These are phyloP conservation scores for Wickerhamiella hasegawae DNA, from an alignment of 805 yeast species.

Conservation along the genomic window DNA sequence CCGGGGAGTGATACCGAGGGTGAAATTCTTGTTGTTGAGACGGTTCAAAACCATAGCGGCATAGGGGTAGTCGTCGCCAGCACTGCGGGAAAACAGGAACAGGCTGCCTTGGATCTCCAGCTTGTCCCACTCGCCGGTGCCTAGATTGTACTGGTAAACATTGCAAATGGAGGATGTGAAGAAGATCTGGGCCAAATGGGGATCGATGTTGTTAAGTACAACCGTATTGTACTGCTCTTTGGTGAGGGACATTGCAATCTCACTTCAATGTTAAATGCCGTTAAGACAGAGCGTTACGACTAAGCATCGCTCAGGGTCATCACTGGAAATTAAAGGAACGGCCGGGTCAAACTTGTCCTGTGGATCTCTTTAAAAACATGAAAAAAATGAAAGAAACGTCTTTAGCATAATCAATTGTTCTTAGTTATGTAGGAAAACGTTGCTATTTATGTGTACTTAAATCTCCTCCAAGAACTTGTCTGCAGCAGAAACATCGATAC, in stretches of 20 bases:
- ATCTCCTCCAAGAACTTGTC: slow-evolving; percentile 17
- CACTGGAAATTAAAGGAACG: too few relatives aligned
- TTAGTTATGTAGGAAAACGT: too few relatives aligned
- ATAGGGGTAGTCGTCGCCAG: slow-evolving; percentile 20
- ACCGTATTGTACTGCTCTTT: slow-evolving; percentile 17
- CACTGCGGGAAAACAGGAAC: slow-evolving; percentile 23
- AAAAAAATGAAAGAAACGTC: too few relatives aligned
- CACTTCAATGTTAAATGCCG: too few relatives aligned
- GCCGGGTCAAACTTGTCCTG: too few relatives aligned
- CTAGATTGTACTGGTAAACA: slow-evolving; percentile 23
- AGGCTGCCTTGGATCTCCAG: slow-evolving; percentile 24
- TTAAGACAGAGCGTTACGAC: too few relatives aligned
- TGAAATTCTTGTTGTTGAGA: slow-evolving; percentile 18
- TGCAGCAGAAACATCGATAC: slow-evolving; percentile 33
- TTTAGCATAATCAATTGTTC: too few relatives aligned
- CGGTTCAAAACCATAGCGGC: slow-evolving; percentile 25
- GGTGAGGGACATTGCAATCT: too few relatives aligned
- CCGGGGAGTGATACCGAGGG: slow-evolving; percentile 21
- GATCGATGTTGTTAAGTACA: slow-evolving; percentile 24
- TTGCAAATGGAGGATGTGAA: slow-evolving; percentile 26
- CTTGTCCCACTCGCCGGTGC: slow-evolving; percentile 24
- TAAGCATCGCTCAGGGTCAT: too few relatives aligned
- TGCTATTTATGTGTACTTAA: too few relatives aligned
- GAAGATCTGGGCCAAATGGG: slow-evolving; percentile 20
- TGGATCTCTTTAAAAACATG: too few relatives aligned